A percentile compares a stretch with the other conserved stretches of the same genome.
Conservation (phyloP, 768 basidiomycete genomes). For the Coprinopsis cinerea region DNA sequence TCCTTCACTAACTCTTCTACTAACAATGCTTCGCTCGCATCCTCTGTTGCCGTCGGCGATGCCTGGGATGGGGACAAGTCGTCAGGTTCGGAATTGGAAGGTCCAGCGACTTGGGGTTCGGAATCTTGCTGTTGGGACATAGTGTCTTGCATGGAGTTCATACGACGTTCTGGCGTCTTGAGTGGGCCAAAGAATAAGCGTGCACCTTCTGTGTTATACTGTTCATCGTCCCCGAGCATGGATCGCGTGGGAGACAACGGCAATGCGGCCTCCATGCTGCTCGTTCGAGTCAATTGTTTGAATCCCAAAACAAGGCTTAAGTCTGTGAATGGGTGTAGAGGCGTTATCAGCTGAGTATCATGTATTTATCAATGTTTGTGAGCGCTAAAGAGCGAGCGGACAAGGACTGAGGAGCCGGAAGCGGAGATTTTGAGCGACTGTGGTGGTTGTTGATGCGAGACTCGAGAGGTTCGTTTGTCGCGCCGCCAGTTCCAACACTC, state of each 20-base stretch:
- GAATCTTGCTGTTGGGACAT: too few species aligned
- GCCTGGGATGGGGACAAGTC: conserved; percentile 16
- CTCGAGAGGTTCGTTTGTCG: too few species aligned
- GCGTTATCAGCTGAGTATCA: not conserved
- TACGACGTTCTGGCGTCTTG: conserved; percentile 48
- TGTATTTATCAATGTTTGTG: too few species aligned
- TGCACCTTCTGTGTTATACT: conserved; percentile 35
- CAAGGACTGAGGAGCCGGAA: too few species aligned
- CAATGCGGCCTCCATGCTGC: conserved; percentile 16
- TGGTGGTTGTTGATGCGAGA: too few species aligned
- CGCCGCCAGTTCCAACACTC: too few species aligned
- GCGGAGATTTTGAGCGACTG: too few species aligned
- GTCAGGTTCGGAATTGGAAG: not conserved
- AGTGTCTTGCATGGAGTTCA: conserved; percentile 28
- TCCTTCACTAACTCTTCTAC: conserved; percentile 4
- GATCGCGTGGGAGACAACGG: conserved; percentile 21
- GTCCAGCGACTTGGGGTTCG: not conserved
- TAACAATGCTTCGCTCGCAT: not conserved
- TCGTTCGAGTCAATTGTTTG: not conserved
- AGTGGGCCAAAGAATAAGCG: conserved; percentile 46
- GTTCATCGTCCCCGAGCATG: conserved; percentile 31
- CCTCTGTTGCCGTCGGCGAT: conserved; percentile 33
- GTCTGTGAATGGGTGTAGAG: too few species aligned
- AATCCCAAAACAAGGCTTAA: too few species aligned
- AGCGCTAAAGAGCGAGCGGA: too few species aligned